Evolutionary conservation across 2,329 filamentous ascomycete species (phyloP).

Genomic region (Pseudopyricularia cyperi): DNA sequence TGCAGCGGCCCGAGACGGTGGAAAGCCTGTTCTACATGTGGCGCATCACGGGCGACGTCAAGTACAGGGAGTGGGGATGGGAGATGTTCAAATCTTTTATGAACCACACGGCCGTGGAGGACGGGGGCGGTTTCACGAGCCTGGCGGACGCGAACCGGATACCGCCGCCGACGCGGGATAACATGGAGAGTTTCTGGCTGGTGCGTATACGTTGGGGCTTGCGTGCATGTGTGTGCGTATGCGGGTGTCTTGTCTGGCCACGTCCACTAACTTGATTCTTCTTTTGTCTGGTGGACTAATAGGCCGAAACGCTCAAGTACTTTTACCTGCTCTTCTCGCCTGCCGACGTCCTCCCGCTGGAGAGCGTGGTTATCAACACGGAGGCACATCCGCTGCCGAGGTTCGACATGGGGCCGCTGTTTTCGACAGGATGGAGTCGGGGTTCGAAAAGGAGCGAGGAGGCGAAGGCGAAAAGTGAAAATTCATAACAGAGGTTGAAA

Average conservation of each 20-base stretch:
- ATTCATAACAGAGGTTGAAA: not conserved
- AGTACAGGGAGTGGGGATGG: slow-evolving; percentile 95
- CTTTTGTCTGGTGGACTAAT: not conserved
- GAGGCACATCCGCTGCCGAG: slow-evolving; percentile 84
- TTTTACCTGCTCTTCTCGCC: slow-evolving; percentile 90
- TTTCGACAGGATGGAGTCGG: slow-evolving; percentile 70
- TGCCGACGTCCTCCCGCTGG: slow-evolving; percentile 67
- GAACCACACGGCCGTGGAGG: slow-evolving; percentile 67
- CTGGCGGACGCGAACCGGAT: slow-evolving; percentile 61
- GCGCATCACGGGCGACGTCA: slow-evolving; percentile 82
- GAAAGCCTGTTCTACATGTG: slow-evolving; percentile 98
- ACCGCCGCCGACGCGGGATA: slow-evolving; percentile 62
- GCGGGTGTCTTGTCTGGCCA: not conserved
- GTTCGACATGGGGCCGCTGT: slow-evolving; percentile 67
- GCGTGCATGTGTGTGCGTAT: no score
- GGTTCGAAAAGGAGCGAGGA: slow-evolving; percentile 38
- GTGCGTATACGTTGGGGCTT: no score
- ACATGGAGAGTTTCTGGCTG: slow-evolving; percentile 99
- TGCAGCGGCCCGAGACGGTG: slow-evolving; percentile 93
- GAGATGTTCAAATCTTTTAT: slow-evolving; percentile 93
- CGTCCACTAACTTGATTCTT: slow-evolving; percentile 1
- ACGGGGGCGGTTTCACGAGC: slow-evolving; percentile 71
- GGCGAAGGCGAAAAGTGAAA: slow-evolving; percentile 24
- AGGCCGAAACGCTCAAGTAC: slow-evolving; percentile 96
- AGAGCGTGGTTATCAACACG: slow-evolving; percentile 86